These are phyloP conservation scores for Colletotrichum ledebouriae DNA, from an alignment of 2,329 filamentous ascomycete species.

Conservation along the genomic window DNA sequence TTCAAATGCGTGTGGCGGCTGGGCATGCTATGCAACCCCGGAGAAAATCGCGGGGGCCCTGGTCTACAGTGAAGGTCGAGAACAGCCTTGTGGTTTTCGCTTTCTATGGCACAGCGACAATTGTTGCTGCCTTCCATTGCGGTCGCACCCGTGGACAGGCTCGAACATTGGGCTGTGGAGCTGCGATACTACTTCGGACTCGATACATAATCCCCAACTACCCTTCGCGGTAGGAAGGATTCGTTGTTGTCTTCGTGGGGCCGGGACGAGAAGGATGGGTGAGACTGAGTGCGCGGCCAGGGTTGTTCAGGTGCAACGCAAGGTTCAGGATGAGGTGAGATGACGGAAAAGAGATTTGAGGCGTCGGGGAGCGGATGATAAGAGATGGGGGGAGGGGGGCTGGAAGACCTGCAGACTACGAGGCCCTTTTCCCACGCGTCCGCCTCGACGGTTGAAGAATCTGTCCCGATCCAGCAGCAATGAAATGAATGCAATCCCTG, in stretches of 20 bases:
- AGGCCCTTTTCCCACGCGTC: constrained; percentile 1
- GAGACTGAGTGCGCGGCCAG: constrained; percentile 25
- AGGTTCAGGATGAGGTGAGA: constrained; percentile 42
- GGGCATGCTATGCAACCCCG: constrained; percentile 1
- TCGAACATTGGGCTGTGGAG: not conserved
- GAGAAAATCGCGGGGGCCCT: constrained; percentile 5
- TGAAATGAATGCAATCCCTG: too few species aligned
- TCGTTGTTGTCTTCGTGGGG: constrained; percentile 17
- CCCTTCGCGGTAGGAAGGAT: constrained; percentile 10
- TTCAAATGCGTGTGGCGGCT: constrained; percentile 27
- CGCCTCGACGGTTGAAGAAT: not conserved
- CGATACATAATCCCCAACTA: not conserved
- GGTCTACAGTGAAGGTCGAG: not conserved
- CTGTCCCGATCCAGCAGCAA: not conserved
- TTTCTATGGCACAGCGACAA: not conserved
- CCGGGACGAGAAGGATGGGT: not conserved
- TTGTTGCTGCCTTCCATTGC: constrained; percentile 20
- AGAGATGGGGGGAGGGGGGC: not conserved
- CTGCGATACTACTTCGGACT: constrained; percentile 6
- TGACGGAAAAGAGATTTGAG: constrained; percentile 28
- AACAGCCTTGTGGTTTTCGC: not conserved
- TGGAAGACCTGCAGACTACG: constrained; percentile 14
- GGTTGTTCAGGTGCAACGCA: constrained; percentile 31
- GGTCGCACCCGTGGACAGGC: not conserved
- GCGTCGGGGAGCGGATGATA: not conserved